Evolutionary conservation across 371 early-diverging fungal genomes (phyloP).

Genomic region (Haplosporangium sp.): DNA sequence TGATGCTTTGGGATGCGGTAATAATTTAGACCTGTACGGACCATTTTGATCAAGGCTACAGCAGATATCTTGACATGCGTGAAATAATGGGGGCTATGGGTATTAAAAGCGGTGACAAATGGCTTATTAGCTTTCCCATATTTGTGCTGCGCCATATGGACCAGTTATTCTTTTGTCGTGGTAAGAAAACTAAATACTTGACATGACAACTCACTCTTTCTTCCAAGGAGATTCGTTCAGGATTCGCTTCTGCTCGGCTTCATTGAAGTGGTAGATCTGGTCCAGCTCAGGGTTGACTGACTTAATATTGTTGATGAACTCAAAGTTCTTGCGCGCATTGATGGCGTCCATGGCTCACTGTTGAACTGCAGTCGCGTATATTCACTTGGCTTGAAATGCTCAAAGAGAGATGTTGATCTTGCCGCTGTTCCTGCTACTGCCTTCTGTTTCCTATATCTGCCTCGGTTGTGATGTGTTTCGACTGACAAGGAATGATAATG

Average conservation of each 20-base stretch:
- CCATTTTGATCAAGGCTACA: constrained; percentile 97
- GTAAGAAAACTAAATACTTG: not conserved
- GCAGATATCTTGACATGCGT: constrained; percentile 93
- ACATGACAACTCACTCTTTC: constrained; percentile 68
- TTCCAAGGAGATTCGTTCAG: constrained; percentile 83
- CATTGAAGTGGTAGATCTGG: constrained; percentile 83
- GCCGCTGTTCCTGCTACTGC: too few species aligned
- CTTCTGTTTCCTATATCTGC: too few species aligned
- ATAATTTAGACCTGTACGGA: constrained; percentile 38
- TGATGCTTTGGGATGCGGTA: not conserved
- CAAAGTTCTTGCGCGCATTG: constrained; percentile 83
- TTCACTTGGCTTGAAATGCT: not conserved
- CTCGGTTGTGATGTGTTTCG: not conserved
- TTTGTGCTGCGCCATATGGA: constrained; percentile 35
- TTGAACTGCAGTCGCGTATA: not conserved
- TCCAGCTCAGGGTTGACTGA: constrained; percentile 77
- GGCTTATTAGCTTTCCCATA: not conserved
- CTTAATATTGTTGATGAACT: constrained; percentile 85
- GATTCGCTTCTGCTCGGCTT: constrained; percentile 69
- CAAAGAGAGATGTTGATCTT: too few species aligned
- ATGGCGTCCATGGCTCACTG: constrained; percentile 59
- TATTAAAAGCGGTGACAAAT: not conserved
- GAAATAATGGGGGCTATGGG: constrained; percentile 86
- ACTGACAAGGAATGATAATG: not conserved
- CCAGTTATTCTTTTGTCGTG: not conserved